These are phyloP conservation scores for Fusarium camptoceras DNA, from an alignment of 2,329 filamentous ascomycete species.

Conservation along the genomic window DNA sequence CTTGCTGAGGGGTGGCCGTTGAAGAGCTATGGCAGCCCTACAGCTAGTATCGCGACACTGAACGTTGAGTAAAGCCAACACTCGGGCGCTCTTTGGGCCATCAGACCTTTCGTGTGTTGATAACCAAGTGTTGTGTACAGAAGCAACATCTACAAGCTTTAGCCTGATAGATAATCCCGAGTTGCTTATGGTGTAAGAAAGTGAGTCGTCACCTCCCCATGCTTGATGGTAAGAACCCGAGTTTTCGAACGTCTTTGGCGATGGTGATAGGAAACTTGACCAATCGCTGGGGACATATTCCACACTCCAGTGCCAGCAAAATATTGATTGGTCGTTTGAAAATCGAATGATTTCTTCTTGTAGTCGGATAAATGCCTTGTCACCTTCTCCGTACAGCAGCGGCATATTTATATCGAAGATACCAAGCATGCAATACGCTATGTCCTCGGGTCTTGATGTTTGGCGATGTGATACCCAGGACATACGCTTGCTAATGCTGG, in stretches of 20 bases:
- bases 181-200: background rate
- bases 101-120: no score
- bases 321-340: background rate
- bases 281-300: background rate
- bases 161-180: background rate
- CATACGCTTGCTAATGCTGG: background rate
- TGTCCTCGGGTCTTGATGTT: background rate
- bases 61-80: background rate
- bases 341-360: background rate
- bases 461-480: background rate
- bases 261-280: background rate
- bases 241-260: background rate
- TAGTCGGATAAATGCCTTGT: background rate
- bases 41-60: background rate
- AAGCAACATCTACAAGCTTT: background rate
- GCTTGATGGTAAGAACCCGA: background rate
- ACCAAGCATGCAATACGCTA: background rate
- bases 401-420: background rate
- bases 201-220: background rate
- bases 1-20: background rate
- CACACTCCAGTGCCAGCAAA: background rate
- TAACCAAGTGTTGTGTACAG: background rate
- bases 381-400: fast-evolving
- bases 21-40: background rate
- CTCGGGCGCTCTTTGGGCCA: background rate